phyloP scores from a whole-genome alignment of 2,329 filamentous ascomycete species.

The Scedosporium boydii region DNA sequence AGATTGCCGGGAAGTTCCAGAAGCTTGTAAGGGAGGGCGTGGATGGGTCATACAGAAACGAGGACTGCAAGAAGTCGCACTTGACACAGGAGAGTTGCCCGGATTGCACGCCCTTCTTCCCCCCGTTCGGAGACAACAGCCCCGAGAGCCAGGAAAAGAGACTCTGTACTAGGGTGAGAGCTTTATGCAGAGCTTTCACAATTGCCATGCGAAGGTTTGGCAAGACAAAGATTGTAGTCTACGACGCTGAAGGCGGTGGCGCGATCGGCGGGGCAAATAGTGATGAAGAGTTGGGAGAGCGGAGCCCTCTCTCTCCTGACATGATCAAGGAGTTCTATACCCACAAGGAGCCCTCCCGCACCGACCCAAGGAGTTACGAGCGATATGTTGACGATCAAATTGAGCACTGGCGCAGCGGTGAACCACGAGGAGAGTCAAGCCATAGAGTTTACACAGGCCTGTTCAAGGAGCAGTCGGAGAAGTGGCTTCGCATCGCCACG shows the following conservation, averaged over 20 bases:
- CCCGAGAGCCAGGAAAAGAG: not conserved
- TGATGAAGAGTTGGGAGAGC: too few relatives aligned
- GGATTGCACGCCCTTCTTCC: not conserved
- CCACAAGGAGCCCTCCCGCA: not conserved
- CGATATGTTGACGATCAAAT: not conserved
- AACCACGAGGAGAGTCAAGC: not conserved
- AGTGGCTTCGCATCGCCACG: not conserved
- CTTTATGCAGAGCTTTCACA: not conserved
- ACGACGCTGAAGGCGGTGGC: not conserved
- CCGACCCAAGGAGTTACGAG: not conserved
- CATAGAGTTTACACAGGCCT: not conserved
- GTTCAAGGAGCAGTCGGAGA: not conserved
- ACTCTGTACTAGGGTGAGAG: not conserved
- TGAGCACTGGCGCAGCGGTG: not conserved
- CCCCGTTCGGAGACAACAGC: not conserved
- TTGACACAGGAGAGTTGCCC: not conserved
- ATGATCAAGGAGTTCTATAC: not conserved
- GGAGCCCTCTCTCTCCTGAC: not conserved
- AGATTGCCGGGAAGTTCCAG: not conserved
- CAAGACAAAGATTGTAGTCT: not conserved
- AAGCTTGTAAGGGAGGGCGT: not conserved
- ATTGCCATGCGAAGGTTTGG: not conserved
- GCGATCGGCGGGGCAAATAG: not conserved
- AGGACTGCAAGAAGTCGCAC: not conserved
- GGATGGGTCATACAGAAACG: not conserved